A percentile compares a stretch with the other conserved stretches of the same genome.
Conservation (phyloP, 345 rosid genomes). For the Toxicodendron radicans region DNA sequence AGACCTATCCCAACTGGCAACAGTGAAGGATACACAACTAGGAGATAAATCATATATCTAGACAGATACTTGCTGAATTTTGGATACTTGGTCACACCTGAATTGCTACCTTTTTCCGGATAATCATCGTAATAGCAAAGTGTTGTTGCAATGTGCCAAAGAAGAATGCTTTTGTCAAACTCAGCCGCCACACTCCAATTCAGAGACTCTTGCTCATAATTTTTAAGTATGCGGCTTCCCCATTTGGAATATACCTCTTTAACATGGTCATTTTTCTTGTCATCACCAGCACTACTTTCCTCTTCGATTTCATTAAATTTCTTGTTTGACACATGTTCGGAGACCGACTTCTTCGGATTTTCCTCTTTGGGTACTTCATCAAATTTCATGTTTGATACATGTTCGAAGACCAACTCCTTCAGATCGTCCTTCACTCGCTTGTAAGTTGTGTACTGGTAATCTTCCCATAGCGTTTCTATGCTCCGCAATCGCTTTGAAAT, state of each 20-base stretch:
- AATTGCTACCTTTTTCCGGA: no score
- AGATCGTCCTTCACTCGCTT: neutral
- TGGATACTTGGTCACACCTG: neutral
- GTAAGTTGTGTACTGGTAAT: neutral
- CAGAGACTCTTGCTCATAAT: neutral
- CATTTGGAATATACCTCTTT: neutral
- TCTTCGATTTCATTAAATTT: neutral
- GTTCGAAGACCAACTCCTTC: neutral
- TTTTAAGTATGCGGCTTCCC: neutral
- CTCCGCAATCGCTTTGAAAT: neutral
- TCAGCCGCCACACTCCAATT: neutral
- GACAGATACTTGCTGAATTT: conserved; percentile 8
- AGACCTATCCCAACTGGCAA: conserved; percentile 19
- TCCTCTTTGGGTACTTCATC: neutral
- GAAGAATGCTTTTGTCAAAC: conserved; percentile 16
- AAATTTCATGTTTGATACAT: neutral
- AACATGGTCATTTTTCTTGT: no score
- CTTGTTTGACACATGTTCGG: neutral
- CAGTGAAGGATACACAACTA: conserved; percentile 10
- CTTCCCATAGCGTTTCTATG: neutral
- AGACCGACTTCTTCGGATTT: neutral
- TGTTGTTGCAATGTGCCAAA: conserved; percentile 18
- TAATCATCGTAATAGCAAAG: neutral
- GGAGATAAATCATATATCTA: conserved; percentile 9
- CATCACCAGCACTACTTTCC: neutral